A percentile compares a stretch with the other conserved stretches of the same genome.
These are phyloP conservation scores for Zalerion maritima DNA, from an alignment of 495 filamentous ascomycete species.

Conservation along the genomic window DNA sequence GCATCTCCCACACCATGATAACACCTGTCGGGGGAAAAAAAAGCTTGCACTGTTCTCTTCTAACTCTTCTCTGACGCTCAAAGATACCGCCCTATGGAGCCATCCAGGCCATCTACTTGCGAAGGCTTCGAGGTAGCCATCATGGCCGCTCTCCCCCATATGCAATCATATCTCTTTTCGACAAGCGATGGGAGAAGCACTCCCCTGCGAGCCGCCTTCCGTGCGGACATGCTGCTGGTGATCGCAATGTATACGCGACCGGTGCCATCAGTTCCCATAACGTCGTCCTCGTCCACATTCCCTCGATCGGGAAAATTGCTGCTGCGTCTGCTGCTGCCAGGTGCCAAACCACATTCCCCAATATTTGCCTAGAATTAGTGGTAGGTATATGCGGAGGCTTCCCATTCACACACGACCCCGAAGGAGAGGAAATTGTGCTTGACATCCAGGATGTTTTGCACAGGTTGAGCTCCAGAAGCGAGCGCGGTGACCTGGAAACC, in stretches of 20 bases:
- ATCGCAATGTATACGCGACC: slow-evolving; percentile 15
- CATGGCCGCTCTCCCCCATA: slow-evolving; percentile 5
- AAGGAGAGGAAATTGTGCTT: neutral
- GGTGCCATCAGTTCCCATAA: slow-evolving; percentile 16
- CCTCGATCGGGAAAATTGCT: slow-evolving; percentile 13
- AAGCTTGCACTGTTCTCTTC: too few relatives aligned
- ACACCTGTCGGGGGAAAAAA: too few relatives aligned
- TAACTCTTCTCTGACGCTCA: too few relatives aligned
- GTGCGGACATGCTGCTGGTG: slow-evolving; percentile 10
- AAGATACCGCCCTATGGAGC: too few relatives aligned
- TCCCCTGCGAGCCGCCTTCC: neutral
- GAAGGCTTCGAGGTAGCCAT: slow-evolving; percentile 6
- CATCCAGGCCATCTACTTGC: too few relatives aligned
- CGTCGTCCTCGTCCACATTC: slow-evolving; percentile 15
- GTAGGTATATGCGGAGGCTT: slow-evolving; percentile 8
- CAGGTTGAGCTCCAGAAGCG: neutral
- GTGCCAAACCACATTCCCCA: slow-evolving; percentile 9
- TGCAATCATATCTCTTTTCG: neutral
- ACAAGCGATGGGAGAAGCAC: neutral
- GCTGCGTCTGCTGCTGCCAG: slow-evolving; percentile 9
- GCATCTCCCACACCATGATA: too few relatives aligned
- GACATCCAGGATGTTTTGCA: neutral
- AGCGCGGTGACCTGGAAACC: neutral
- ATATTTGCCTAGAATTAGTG: slow-evolving; percentile 12
- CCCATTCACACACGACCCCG: neutral